Evolutionary conservation across 345 rosid species (phyloP), one percentile per base, ranked within the genome.

Genomic region (Melaleuca alternifolia): DNA sequence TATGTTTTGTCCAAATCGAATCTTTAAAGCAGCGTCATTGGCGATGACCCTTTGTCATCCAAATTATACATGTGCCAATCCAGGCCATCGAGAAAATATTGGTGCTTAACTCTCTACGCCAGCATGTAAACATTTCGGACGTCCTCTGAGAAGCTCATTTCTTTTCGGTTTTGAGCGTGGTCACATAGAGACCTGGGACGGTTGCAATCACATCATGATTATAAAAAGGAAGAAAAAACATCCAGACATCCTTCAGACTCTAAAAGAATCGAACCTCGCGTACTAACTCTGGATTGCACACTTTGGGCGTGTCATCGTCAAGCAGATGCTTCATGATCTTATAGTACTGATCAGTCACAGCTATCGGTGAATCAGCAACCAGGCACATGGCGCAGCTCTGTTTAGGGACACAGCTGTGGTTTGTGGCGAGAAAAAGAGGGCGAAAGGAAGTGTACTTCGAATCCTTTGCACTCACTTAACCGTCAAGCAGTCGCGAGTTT

Each of bases 71-170:
- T n/a, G 76, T 28, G 10, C 41, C 28, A 7, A 15, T 62, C 21
- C 76, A 3, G 79, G 79, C 18, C 4, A 33, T 71, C 48, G 5
- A 3, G 79, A 33, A 71, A 9, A 33, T 2, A 18, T 54, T 7
- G 57, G 6, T 10, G 12, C 37, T 71, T 0, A 3, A 33, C 16
- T 10, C 4, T 0, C 30, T 30, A 2, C 9, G 24, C 44, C 1
- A 10, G 24, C 21, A 2, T 15, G 2, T 16, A 8, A 1, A 8
- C 10, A 12, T 12, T 7, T 26, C 28, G 30, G 62, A 24, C 7
- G 30, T n/a, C 15, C 62, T 24, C 3, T 56, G 11, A 56, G 28
- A 5, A 56, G 62, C 62, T 10, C 14, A n/a, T n/a, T 41, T 41
- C 41, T 57, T 24, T 2, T 5, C 30, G 12, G 62, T 57, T 57